Evolutionary conservation across 768 basidiomycete genomes (phyloP), one percentile per base, ranked within the genome.

Genomic region (Astraeus odoratus): DNA sequence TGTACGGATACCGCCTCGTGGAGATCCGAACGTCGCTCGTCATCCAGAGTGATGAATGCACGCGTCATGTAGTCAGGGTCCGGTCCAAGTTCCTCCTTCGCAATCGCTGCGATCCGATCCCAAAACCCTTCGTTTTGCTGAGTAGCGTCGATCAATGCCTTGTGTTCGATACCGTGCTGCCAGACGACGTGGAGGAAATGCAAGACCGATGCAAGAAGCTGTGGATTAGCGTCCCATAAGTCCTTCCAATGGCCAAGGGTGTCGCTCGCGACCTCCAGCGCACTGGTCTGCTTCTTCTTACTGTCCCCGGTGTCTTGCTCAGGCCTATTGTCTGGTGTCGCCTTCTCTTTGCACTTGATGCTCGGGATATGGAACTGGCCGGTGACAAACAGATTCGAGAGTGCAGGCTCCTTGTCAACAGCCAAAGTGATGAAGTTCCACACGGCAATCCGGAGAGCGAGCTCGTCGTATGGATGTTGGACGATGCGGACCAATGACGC

Each of bases 341-440:
- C 63, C 30, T 64, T 63, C 7, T 58, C 66, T 48, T 67, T 70
- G 8, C 67, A 70, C 54, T 72, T 51, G 19, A 54, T 63, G 29
- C 48, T 56, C 2, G 78, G 75, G 3, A 73, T 64, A 39, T 74
- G 74, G 52, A 88, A 83, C 33, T 78, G 75, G 3, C 90, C 91
- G 0, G 80, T 74, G 25, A 93, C 81, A 47, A 93, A 81, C 22
- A 96, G 69, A 43, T 80, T 73, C 2, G 86, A 81, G 4, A 95
- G 70, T 0, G 93, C 90, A 1, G 94, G 91, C 58, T 93, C 91
- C 49, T 83, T 84, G 54, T 88, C 82, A 12, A 94, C 79, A 1
- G 87, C 83, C 15, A 88, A 71, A 0, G 86, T 67, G 30, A 95
- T 81, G 51, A 95, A 84, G 50, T 75, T 77, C 93, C 94, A 97